phyloP scores from a whole-genome alignment of 2,329 filamentous ascomycete genomes.

The Magnaporthales sp. region DNA sequence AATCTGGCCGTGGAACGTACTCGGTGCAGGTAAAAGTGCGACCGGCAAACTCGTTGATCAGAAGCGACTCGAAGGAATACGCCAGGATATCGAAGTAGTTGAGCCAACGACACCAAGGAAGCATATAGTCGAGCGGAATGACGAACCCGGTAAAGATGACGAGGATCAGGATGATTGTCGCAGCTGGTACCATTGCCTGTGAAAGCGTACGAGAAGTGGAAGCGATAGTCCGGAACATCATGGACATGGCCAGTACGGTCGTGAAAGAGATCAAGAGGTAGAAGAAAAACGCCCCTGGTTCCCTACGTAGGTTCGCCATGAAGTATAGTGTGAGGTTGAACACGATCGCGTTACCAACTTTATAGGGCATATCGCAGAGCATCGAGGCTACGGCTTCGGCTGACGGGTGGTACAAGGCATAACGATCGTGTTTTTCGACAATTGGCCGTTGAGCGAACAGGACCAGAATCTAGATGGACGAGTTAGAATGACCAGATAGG shows the following conservation, averaged over 20 bases:
- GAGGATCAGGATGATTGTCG: conserved; percentile 35
- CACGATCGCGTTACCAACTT: conserved; percentile 13
- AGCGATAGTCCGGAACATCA: conserved; percentile 48
- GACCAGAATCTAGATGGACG: conserved; percentile 54
- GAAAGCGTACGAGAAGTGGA: conserved; percentile 46
- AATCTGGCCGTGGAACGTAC: conserved; percentile 31
- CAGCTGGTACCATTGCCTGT: conserved; percentile 25
- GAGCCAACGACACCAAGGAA: conserved; percentile 64
- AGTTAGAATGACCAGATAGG: background rate
- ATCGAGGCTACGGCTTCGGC: conserved; percentile 84
- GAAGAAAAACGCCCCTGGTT: conserved; percentile 54
- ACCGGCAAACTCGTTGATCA: conserved; percentile 64
- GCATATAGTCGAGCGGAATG: conserved; percentile 47
- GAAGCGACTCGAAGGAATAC: conserved; percentile 64
- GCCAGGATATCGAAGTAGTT: conserved; percentile 65
- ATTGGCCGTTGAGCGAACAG: conserved; percentile 85
- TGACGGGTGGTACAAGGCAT: conserved; percentile 83
- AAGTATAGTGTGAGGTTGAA: conserved; percentile 35
- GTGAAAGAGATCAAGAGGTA: conserved; percentile 53
- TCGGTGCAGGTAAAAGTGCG: conserved; percentile 47
- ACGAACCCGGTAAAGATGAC: conserved; percentile 42
- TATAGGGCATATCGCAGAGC: conserved; percentile 51
- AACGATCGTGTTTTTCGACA: conserved; percentile 81
- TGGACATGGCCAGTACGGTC: conserved; percentile 54
- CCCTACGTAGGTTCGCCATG: conserved; percentile 30